Conservation (phyloP, 2,329 filamentous ascomycete species). For the Thelonectria discophora region DNA sequence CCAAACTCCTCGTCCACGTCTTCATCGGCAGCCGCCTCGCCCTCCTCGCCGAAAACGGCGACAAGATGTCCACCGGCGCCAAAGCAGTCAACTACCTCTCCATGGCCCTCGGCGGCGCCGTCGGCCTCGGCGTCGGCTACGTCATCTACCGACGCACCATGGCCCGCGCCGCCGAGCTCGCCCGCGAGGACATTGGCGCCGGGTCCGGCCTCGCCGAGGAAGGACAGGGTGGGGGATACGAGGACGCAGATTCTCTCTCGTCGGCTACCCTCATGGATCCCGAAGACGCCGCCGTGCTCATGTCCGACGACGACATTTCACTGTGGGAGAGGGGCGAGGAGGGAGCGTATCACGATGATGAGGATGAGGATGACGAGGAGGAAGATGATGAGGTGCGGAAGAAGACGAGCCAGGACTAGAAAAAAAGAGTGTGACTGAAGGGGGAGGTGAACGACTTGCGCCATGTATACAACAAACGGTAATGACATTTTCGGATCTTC, state of each 20-base stretch:
- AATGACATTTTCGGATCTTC: conserved; percentile 11
- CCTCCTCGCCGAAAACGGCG: conserved; percentile 81
- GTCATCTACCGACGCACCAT: conserved; percentile 83
- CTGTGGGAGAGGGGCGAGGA: conserved; percentile 59
- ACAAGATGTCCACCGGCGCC: conserved; percentile 80
- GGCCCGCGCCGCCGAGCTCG: conserved; percentile 68
- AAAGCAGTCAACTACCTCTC: conserved; percentile 85
- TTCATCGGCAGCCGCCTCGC: conserved; percentile 90
- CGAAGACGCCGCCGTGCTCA: conserved; percentile 61
- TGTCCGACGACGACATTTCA: conserved; percentile 68
- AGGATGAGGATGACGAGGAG: conserved; percentile 46
- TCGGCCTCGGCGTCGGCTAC: conserved; percentile 81
- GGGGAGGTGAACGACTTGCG: background rate
- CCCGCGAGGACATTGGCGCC: conserved; percentile 52
- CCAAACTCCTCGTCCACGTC: conserved; percentile 89
- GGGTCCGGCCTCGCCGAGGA: conserved; percentile 40
- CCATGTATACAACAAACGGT: conserved; percentile 12
- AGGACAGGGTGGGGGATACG: conserved; percentile 51
- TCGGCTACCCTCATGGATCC: conserved; percentile 54
- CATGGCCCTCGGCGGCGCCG: conserved; percentile 74
- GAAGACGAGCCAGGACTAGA: conserved; percentile 23
- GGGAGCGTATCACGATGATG: conserved; percentile 46
- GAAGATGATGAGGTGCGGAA: conserved; percentile 20
- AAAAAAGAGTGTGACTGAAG: no score
- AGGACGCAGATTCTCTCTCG: conserved; percentile 54